phyloP scores from a whole-genome alignment of 2,329 filamentous ascomycete species.

The Neopestalotiopsis clavispora region DNA sequence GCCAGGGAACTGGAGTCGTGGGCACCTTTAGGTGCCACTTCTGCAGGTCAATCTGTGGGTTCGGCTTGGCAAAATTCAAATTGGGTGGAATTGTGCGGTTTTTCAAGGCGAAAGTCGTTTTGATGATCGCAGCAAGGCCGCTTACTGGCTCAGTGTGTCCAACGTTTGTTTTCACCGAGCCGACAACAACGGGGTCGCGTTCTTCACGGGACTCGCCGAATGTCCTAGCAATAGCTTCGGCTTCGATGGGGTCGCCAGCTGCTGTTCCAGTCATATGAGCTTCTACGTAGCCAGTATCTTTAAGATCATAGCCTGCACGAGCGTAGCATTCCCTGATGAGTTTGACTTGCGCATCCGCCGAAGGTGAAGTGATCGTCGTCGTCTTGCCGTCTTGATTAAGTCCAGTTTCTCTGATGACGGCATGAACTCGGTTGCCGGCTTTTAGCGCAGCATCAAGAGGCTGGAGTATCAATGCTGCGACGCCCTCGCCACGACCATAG shows the following conservation, averaged over 20 bases:
- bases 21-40: background rate
- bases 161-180: constrained; percentile 21
- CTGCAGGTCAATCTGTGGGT: constrained; percentile 13
- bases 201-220: background rate
- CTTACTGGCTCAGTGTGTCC: constrained; percentile 20
- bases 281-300: constrained; percentile 24
- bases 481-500: constrained; percentile 56
- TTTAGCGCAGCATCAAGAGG: constrained; percentile 46
- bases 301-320: constrained; percentile 31
- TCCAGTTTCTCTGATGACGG: constrained; percentile 36
- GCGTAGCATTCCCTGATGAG: constrained; percentile 37
- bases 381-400: constrained; percentile 43
- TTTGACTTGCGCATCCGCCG: constrained; percentile 35
- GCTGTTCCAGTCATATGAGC: constrained; percentile 29
- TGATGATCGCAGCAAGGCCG: constrained; percentile 21
- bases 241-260: constrained; percentile 29
- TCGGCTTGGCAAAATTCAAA: constrained; percentile 15
- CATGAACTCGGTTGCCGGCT: constrained; percentile 48
- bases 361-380: constrained; percentile 50
- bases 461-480: constrained; percentile 50
- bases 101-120: constrained; percentile 14
- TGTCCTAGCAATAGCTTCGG: constrained; percentile 23
- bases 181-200: background rate
- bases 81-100: constrained; percentile 20
- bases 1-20: constrained; percentile 5